Evolutionary conservation across 2,329 filamentous ascomycete genomes (phyloP).

Genomic region (Lojkania enalia): DNA sequence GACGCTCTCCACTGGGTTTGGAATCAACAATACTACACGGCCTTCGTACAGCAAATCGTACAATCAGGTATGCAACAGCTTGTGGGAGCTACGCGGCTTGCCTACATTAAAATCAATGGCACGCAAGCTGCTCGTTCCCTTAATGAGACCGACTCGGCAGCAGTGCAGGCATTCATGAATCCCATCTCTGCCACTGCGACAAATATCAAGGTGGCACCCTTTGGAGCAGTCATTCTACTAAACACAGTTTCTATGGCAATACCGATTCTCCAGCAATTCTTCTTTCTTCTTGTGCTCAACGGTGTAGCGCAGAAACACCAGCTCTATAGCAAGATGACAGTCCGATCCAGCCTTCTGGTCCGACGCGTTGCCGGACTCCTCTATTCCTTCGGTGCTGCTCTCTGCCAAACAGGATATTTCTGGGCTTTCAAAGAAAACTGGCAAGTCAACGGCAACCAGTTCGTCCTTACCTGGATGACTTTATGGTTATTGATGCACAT

Average conservation of each 20-base stretch:
- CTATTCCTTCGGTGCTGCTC: conserved; percentile 48
- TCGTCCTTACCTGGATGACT: conserved; percentile 49
- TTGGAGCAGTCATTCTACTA: conserved; percentile 50
- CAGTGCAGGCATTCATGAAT: conserved; percentile 42
- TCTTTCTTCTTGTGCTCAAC: conserved; percentile 53
- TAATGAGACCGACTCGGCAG: conserved; percentile 32
- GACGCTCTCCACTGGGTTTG: conserved; percentile 48
- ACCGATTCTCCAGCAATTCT: conserved; percentile 54
- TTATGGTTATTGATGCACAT: conserved; percentile 52
- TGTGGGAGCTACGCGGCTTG: conserved; percentile 36
- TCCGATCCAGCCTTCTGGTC: conserved; percentile 25
- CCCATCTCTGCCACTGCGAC: conserved; percentile 43
- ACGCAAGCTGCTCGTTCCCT: conserved; percentile 28
- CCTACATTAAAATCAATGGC: conserved; percentile 42
- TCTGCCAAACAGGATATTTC: conserved; percentile 47
- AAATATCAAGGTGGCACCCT: conserved; percentile 48
- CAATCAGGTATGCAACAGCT: conserved; percentile 38
- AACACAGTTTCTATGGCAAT: conserved; percentile 52
- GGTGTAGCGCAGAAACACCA: conserved; percentile 44
- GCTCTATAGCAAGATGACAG: conserved; percentile 25
- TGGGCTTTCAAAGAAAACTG: conserved; percentile 51
- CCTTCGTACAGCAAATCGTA: conserved; percentile 43
- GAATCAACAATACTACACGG: conserved; percentile 52
- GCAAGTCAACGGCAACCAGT: conserved; percentile 47
- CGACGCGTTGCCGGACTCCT: conserved; percentile 40